Evolutionary conservation across 352 stramenopile species (phyloP).

Genomic region (Globisporangium radiosum): DNA sequence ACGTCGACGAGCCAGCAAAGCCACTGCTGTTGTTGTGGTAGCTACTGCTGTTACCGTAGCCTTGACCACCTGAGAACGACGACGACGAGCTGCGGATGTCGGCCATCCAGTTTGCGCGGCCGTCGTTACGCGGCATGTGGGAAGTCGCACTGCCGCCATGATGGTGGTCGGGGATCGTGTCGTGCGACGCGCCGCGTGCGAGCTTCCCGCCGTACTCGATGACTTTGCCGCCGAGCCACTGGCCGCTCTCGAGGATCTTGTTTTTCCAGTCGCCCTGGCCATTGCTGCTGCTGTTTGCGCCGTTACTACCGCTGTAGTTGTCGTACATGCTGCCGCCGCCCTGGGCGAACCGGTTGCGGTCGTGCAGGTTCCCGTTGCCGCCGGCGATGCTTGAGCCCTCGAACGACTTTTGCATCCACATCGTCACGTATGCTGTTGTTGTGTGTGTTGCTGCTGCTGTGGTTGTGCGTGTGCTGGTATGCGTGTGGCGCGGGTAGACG

Average conservation of each 20-base stretch:
- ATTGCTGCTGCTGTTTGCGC: not conserved
- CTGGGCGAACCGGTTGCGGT: constrained; percentile 34
- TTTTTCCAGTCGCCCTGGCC: constrained; percentile 54
- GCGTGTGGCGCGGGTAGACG: too few species aligned
- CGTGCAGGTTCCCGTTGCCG: constrained; percentile 29
- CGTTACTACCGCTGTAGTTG: constrained; percentile 19
- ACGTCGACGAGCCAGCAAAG: constrained; percentile 16
- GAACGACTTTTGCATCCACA: constrained; percentile 69
- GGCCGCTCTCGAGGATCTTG: constrained; percentile 58
- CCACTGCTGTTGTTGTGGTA: constrained; percentile 9
- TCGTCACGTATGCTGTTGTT: constrained; percentile 3
- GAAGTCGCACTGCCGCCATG: constrained; percentile 6
- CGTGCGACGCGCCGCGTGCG: constrained; percentile 29
- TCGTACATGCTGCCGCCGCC: constrained; percentile 20
- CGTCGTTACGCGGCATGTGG: constrained; percentile 55
- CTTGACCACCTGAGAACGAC: constrained; percentile 19
- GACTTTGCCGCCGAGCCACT: constrained; percentile 68
- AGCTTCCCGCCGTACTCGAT: constrained; percentile 64
- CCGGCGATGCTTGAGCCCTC: constrained; percentile 27
- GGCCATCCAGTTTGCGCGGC: constrained; percentile 71
- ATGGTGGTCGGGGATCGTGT: constrained; percentile 39
- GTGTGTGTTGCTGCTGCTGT: not conserved
- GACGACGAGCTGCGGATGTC: constrained; percentile 54
- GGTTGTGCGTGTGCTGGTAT: not conserved
- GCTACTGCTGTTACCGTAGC: constrained; percentile 17